phyloP scores from a whole-genome alignment of 2,329 filamentous ascomycete species.

The Penicillium sp. region DNA sequence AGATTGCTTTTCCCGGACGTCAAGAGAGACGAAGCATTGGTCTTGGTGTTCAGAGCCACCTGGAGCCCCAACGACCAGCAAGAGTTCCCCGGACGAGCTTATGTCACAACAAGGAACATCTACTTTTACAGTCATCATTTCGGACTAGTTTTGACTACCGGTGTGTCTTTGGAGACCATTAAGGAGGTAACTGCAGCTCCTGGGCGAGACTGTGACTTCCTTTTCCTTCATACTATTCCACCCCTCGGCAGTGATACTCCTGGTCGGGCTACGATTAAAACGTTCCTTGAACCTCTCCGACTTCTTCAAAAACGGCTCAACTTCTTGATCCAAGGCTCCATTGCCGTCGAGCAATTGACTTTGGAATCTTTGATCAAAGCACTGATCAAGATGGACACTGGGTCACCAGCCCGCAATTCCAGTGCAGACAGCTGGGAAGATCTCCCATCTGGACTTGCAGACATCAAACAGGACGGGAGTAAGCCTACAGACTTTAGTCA shows the following conservation, averaged over 20 bases:
- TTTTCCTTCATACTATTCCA: slow-evolving; percentile 77
- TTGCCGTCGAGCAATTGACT: slow-evolving; percentile 67
- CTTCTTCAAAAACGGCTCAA: slow-evolving; percentile 82
- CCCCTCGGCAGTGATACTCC: slow-evolving; percentile 62
- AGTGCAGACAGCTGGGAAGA: slow-evolving; percentile 93
- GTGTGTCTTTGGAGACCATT: slow-evolving; percentile 72
- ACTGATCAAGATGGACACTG: slow-evolving; percentile 72
- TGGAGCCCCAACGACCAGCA: slow-evolving; percentile 78
- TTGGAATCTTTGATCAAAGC: slow-evolving; percentile 69
- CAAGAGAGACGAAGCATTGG: slow-evolving; percentile 73
- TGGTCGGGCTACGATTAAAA: slow-evolving; percentile 80
- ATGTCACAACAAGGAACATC: slow-evolving; percentile 80
- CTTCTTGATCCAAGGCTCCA: slow-evolving; percentile 76
- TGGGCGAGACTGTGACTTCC: slow-evolving; percentile 87
- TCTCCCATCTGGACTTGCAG: slow-evolving; percentile 56
- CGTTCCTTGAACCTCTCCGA: slow-evolving; percentile 83
- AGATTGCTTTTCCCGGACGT: slow-evolving; percentile 84
- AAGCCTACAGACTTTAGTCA: slow-evolving; percentile 39
- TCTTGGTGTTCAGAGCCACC: slow-evolving; percentile 88
- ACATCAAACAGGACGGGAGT: slow-evolving; percentile 54
- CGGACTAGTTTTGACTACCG: slow-evolving; percentile 82
- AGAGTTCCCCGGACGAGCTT: slow-evolving; percentile 80
- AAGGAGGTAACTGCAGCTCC: slow-evolving; percentile 86
- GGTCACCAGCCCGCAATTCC: slow-evolving; percentile 61
- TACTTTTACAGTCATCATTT: slow-evolving; percentile 97